Base-by-base conservation (phyloP, 306 rosid species). In the Benincasa hispida region DNA sequence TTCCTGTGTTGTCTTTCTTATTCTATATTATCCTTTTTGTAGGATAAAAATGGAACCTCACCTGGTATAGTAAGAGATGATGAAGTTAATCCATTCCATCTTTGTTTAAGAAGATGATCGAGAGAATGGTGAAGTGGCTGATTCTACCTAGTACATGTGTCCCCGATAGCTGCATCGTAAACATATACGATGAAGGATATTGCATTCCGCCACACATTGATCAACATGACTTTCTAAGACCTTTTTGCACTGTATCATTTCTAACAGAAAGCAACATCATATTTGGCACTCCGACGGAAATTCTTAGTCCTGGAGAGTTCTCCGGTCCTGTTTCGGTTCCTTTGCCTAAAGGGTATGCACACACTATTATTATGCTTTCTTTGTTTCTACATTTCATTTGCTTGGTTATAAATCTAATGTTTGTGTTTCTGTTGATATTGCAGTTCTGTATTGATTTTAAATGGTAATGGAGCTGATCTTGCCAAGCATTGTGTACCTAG, bases 161-260 rank as follows among this genome's bases (percentile, higher is more conserved):
- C 77, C 91, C 91, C 8, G 85, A 91, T 35, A 90, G 96, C 70
- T 90, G 92, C 82, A 82, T 90, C n/a, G 92, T 90, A 24, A 91
- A 91, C 53, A 91, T 91, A 60, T 88, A 87, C 47, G 86, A 91
- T 6, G 78, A 83, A 85, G 93, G 93, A 47, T 89, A 87, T 76
- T 91, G 90, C 78, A 91, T 87, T 81, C 93, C 96, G 19, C 91
- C 90, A 61, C 89, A 88, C 41, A 86, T 91, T 4, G 91, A 88
- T 62, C 90, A 88, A 81, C 90, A 81, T 12, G 93, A 88, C 72
- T 91, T 90, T 74, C 51, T 81, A 24, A 35, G 90, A 67, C 93
- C 91, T 2, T 87, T 87, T 60, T 85, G 83, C 45, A 85, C 88
- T 0, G 84, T 90, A 13, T 88, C 96, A 27, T 76, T 87, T 12